Evolutionary conservation across 768 basidiomycete genomes (phyloP), one percentile per base, ranked within the genome.

Genomic region (Tulasnella sp.): DNA sequence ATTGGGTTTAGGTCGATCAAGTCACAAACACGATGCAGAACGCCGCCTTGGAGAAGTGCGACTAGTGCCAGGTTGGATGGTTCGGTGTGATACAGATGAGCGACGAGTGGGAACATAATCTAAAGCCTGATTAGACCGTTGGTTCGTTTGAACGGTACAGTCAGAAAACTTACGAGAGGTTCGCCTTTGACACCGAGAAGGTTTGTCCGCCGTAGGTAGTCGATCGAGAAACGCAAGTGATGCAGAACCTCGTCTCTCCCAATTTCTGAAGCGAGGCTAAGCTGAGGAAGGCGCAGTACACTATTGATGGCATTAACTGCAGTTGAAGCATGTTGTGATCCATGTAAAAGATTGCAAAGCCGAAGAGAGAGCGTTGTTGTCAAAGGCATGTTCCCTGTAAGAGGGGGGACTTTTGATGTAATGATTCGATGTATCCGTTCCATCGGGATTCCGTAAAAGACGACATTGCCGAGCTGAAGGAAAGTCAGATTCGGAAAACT

Each of bases 21-120:
- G 25, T 79, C 78, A 81, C 90, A 90, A 39, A 92, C 86, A 0
- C 82, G 78, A 80, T 91, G 91, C 12, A 92, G 74, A 69, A 88
- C 85, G 9, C 91, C 91, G 4, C 83, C 83, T 42, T 87, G 87
- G 58, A 92, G 82, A 19, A 92, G 84, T 0, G 85, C 80, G 14
- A 90, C 87, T 1, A 92, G 82, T 0, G 91, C 91, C 49, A 92
- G 85, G 81, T 91, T 92, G 82, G 86, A 88, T 1, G 91, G 91
- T 81, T 92, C 91, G 0, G 88, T 87, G 79, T 90, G 89, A 84
- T 79, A 80, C 1, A 81, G 79, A 2, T 71, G 78, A 3, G 78
- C 76, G 1, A 77, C 78, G 64, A 80, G 11, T 67, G 67, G 54
- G 75, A 45, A 49, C 42, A 71, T 34, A 5, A 25, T 29, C 29